Conservation (phyloP, 257 asterid species). For the Handroanthus guayacan region DNA sequence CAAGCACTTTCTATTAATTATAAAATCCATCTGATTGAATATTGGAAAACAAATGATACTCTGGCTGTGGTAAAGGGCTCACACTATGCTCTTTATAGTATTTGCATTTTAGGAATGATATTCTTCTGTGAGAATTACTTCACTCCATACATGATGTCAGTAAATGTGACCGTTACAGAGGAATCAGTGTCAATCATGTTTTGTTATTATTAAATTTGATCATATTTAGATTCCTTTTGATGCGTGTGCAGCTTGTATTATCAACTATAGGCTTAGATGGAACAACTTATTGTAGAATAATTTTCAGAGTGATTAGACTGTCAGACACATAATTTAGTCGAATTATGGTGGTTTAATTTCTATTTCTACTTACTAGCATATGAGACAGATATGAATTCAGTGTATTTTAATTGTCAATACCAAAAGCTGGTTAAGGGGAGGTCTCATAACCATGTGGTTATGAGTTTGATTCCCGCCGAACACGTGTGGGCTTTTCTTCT, state of each 20-base stretch:
- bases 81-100: not conserved
- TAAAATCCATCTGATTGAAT: not conserved
- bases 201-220: not conserved
- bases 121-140: not conserved
- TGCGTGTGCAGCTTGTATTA: not conserved
- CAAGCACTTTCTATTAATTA: not conserved
- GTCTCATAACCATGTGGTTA: too few relatives aligned
- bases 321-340: too few relatives aligned
- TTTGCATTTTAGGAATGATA: not conserved
- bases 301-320: too few relatives aligned
- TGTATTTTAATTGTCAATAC: too few relatives aligned
- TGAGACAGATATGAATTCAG: not conserved
- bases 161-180: not conserved
- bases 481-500: too few relatives aligned
- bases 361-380: not conserved
- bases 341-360: not conserved
- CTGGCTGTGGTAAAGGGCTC: not conserved
- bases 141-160: not conserved
- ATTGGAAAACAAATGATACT: not conserved
- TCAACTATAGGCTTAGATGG: not conserved
- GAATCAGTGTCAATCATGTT: not conserved
- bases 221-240: not conserved
- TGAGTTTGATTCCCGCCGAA: too few relatives aligned
- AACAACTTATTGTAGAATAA: not conserved
- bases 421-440: too few relatives aligned